Percentiles rank a stretch among this genome's conserved stretches.
phyloP scores from a whole-genome alignment of 306 rosid genomes.

The Mucuna pruriens region DNA sequence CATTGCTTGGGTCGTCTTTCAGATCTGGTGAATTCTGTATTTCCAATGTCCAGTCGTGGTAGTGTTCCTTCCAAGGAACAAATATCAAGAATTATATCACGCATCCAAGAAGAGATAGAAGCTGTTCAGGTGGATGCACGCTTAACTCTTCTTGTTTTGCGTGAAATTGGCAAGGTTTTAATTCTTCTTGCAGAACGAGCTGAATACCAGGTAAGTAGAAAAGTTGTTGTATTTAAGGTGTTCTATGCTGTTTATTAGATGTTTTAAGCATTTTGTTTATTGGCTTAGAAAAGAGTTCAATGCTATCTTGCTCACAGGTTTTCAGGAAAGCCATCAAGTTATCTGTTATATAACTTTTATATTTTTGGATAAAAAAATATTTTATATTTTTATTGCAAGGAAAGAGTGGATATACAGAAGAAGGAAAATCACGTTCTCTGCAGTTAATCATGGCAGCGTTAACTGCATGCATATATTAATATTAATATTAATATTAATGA shows the following conservation, averaged over 20 bases:
- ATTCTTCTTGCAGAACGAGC: conserved; percentile 81
- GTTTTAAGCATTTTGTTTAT: conserved; percentile 14
- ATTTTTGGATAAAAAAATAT: neutral
- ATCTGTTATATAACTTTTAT: neutral
- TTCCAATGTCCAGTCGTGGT: conserved; percentile 95
- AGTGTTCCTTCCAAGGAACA: conserved; percentile 95
- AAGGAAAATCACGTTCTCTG: conserved; percentile 13
- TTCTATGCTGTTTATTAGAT: neutral
- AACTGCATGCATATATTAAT: neutral
- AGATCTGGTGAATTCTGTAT: conserved; percentile 88
- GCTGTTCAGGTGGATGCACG: conserved; percentile 94
- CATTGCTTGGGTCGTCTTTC: conserved; percentile 93
- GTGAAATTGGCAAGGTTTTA: conserved; percentile 94
- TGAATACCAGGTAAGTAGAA: conserved; percentile 78
- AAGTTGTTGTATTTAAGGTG: conserved; percentile 20
- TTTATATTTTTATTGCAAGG: neutral
- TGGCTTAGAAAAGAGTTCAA: conserved; percentile 22
- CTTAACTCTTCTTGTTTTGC: conserved; percentile 94
- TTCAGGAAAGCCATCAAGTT: conserved; percentile 5
- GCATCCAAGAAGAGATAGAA: conserved; percentile 95
- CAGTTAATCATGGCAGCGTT: neutral
- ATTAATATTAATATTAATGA: neutral
- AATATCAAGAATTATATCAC: conserved; percentile 76
- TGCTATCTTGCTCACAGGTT: conserved; percentile 14
- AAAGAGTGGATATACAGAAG: neutral